A percentile compares a stretch with the other conserved stretches of the same genome.
phyloP scores from a whole-genome alignment of 257 asterid genomes.

The Striga asiatica region DNA sequence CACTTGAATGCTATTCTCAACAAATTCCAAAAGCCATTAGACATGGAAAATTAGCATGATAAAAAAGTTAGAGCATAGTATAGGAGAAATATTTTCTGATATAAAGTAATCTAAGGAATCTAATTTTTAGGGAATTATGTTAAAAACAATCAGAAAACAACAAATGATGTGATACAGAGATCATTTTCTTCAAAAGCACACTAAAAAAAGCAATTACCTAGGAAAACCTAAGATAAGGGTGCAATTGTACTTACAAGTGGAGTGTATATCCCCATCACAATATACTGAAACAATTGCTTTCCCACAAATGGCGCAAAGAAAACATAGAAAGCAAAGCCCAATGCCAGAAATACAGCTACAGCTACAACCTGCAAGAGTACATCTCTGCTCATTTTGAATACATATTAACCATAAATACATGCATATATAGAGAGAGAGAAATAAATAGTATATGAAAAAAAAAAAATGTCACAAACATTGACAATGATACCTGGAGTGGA shows the following conservation, averaged over 20 bases:
- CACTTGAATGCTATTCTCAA: constrained; percentile 7
- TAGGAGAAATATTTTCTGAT: constrained; percentile 12
- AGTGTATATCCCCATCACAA: constrained; percentile 81
- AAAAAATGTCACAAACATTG: not conserved
- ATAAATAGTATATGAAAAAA: not conserved
- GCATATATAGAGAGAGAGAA: too few relatives aligned
- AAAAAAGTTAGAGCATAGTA: not conserved
- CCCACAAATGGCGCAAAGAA: constrained; percentile 99
- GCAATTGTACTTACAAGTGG: constrained; percentile 70
- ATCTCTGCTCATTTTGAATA: constrained; percentile 9
- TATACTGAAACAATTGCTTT: constrained; percentile 63
- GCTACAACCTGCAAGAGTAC: constrained; percentile 78
- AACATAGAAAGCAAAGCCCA: constrained; percentile 97
- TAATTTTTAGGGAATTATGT: constrained; percentile 9
- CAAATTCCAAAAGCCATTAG: constrained; percentile 9
- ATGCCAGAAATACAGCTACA: constrained; percentile 95
- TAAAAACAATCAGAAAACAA: constrained; percentile 25
- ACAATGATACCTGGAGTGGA: constrained; percentile 76
- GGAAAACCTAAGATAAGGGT: constrained; percentile 10
- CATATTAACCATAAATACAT: constrained; percentile 2
- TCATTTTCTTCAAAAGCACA: constrained; percentile 19
- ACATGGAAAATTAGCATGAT: not conserved
- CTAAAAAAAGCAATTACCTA: not conserved
- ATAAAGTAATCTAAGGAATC: constrained; percentile 7
- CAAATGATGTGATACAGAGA: constrained; percentile 40